Conservation (phyloP, 495 filamentous ascomycete genomes). For the Xylaria cubensis region DNA sequence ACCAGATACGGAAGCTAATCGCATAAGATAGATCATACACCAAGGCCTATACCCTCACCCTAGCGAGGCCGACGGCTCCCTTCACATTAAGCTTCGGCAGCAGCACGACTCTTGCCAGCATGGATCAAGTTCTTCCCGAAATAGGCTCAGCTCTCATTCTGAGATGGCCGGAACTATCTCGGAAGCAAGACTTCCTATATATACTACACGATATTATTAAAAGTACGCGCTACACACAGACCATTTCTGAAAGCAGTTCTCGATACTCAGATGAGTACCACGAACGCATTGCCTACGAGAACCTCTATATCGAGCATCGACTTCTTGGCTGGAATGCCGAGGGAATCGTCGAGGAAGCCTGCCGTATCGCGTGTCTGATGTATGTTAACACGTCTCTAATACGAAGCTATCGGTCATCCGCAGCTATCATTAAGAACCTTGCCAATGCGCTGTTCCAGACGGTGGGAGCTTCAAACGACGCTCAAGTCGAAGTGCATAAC, state of each 20-base stretch:
- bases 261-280: background rate
- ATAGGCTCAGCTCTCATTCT: background rate
- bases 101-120: background rate
- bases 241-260: background rate
- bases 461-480: background rate
- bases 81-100: background rate
- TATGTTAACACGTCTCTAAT: background rate
- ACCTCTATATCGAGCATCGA: background rate
- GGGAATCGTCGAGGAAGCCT: background rate
- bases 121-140: background rate
- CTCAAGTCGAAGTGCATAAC: background rate
- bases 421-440: background rate
- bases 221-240: background rate
- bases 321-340: background rate
- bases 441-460: background rate
- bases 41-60: background rate
- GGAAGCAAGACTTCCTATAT: background rate
- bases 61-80: background rate
- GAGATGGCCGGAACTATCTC: background rate
- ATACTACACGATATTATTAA: background rate
- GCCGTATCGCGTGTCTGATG: background rate
- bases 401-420: background rate
- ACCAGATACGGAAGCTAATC: background rate
- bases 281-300: constrained; percentile 3
- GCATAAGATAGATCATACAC: background rate